Evolutionary conservation across 2,329 filamentous ascomycete species (phyloP).

Genomic region (Teratosphaeria viscida): DNA sequence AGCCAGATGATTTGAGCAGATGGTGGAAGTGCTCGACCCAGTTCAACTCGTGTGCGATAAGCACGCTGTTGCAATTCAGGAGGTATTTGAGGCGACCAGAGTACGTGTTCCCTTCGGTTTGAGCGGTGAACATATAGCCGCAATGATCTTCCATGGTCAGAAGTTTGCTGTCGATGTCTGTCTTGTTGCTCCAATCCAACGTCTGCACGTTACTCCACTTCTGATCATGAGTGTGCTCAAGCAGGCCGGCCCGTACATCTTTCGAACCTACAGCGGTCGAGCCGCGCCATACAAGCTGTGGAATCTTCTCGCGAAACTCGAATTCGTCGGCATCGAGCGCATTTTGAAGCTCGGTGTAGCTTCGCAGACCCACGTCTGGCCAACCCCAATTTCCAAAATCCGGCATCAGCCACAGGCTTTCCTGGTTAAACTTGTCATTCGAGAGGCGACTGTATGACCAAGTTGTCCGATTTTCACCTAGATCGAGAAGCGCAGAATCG

Average conservation of each 20-base stretch:
- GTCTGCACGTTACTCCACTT: conserved; percentile 37
- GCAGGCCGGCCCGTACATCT: conserved; percentile 23
- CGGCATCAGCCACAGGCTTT: conserved; percentile 40
- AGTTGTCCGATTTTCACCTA: conserved; percentile 21
- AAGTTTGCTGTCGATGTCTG: conserved; percentile 7
- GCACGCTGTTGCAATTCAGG: conserved; percentile 24
- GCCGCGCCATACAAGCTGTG: conserved; percentile 41
- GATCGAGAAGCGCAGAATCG: conserved; percentile 14
- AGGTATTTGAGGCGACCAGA: conserved; percentile 27
- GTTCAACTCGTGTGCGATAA: conserved; percentile 19
- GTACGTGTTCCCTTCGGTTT: conserved; percentile 26
- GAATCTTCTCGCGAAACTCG: conserved; percentile 29
- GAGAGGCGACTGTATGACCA: conserved; percentile 31
- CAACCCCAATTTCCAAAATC: conserved; percentile 46
- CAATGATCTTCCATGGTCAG: conserved; percentile 23
- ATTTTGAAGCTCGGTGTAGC: conserved; percentile 8
- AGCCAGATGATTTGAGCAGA: conserved; percentile 17
- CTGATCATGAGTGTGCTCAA: conserved; percentile 21
- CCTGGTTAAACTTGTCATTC: conserved; percentile 10
- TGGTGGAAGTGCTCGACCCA: conserved; percentile 24
- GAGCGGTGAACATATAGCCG: conserved; percentile 23
- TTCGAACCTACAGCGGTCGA: conserved; percentile 17
- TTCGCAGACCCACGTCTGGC: conserved; percentile 21
- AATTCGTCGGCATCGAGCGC: conserved; percentile 10
- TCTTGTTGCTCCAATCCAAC: conserved; percentile 16